Percentiles rank a stretch among this genome's conserved stretches.
Evolutionary conservation across 2,329 filamentous ascomycete species (phyloP).

Genomic region (Colletotrichum simmondsii): DNA sequence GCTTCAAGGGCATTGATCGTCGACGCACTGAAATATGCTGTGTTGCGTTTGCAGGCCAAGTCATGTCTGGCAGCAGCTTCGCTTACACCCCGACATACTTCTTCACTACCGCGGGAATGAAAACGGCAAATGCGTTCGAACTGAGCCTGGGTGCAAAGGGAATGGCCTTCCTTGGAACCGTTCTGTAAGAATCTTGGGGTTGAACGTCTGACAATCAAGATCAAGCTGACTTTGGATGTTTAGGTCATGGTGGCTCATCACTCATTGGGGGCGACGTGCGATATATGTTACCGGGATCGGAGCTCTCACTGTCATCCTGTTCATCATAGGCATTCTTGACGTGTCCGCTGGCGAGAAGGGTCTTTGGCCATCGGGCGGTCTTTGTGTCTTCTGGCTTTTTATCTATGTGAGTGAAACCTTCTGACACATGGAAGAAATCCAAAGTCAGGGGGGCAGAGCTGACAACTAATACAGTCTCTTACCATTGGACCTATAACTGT

Average conservation of each 20-base stretch:
- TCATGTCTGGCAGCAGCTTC: conserved; percentile 51
- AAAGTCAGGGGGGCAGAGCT: background rate
- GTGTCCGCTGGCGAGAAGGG: conserved; percentile 49
- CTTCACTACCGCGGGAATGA: conserved; percentile 56
- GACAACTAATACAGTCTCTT: conserved; percentile 41
- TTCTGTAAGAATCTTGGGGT: conserved; percentile 34
- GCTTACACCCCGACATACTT: conserved; percentile 58
- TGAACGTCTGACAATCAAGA: conserved; percentile 8
- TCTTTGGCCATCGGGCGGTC: conserved; percentile 52
- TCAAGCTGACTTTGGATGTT: conserved; percentile 50
- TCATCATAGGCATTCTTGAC: conserved; percentile 53
- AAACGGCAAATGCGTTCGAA: conserved; percentile 48
- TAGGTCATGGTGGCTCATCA: conserved; percentile 56
- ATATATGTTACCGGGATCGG: conserved; percentile 54
- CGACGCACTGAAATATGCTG: conserved; percentile 57
- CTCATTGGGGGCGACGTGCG: conserved; percentile 51
- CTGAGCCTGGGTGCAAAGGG: conserved; percentile 53
- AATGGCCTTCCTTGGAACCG: conserved; percentile 50
- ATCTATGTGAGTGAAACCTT: conserved; percentile 42
- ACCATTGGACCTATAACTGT: conserved; percentile 57
- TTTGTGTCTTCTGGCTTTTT: conserved; percentile 56
- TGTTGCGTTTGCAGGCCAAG: conserved; percentile 52
- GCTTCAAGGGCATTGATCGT: conserved; percentile 57
- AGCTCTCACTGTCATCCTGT: conserved; percentile 51
- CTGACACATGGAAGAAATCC: too few relatives aligned